phyloP scores from a whole-genome alignment of 2,329 filamentous ascomycete species.

The Intubia oerlemansii region DNA sequence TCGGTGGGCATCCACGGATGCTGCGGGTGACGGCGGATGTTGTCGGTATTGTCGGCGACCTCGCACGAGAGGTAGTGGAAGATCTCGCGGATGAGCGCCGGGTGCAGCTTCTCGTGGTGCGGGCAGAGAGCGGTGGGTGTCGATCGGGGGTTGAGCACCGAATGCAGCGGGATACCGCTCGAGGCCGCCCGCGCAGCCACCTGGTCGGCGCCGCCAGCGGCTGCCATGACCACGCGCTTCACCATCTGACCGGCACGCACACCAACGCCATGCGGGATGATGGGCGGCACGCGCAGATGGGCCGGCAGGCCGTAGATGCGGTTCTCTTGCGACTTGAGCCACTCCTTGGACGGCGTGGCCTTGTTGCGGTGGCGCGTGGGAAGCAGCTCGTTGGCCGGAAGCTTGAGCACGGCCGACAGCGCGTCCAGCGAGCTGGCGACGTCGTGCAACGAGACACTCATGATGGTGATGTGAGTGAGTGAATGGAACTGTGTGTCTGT shows the following conservation, averaged over 20 bases:
- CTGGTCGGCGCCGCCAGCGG: constrained; percentile 3
- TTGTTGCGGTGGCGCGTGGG: background rate
- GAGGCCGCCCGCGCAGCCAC: constrained; percentile 4
- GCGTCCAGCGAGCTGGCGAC: too few relatives aligned
- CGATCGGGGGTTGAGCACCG: background rate
- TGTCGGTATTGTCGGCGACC: constrained; percentile 6
- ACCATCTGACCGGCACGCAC: constrained; percentile 12
- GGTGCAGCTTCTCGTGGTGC: constrained; percentile 8
- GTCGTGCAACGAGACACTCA: too few relatives aligned
- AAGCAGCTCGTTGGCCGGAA: constrained; percentile 1
- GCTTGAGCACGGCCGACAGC: too few relatives aligned
- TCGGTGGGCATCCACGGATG: background rate
- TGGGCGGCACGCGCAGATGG: constrained; percentile 1
- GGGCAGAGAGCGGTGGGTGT: constrained; percentile 8
- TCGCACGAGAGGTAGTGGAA: constrained; percentile 15
- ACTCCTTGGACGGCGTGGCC: constrained; percentile 1
- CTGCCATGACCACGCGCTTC: constrained; percentile 3
- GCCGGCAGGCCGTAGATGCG: constrained; percentile 3
- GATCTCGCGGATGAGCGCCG: constrained; percentile 7
- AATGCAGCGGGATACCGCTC: constrained; percentile 3
- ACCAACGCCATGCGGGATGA: constrained; percentile 12
- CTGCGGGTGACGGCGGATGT: constrained; percentile 4
- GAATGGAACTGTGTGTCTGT: too few relatives aligned
- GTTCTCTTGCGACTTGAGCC: constrained; percentile 5
- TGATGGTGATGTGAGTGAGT: too few relatives aligned